Evolutionary conservation across 352 stramenopile genomes (phyloP).

Genomic region (Globisporangium acanthophoron): DNA sequence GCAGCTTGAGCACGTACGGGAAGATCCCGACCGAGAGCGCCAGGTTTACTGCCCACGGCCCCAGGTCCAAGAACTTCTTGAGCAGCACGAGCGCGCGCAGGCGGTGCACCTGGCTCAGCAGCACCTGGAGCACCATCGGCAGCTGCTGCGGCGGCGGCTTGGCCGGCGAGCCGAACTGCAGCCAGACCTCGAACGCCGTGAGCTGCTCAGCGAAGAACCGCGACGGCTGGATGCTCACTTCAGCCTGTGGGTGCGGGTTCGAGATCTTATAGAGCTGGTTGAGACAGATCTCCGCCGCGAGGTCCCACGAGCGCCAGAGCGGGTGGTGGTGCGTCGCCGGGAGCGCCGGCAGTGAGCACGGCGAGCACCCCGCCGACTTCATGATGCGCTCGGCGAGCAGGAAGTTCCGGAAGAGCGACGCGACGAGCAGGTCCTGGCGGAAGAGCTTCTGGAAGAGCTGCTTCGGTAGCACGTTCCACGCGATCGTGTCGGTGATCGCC

Average conservation of each 20-base stretch:
- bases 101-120: slow-evolving; percentile 96
- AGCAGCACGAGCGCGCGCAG: slow-evolving; percentile 94
- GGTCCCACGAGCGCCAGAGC: slow-evolving; percentile 98
- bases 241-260: slow-evolving; percentile 56
- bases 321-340: slow-evolving; percentile 95
- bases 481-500: slow-evolving; percentile 99
- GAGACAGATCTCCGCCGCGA: slow-evolving; percentile 97
- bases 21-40: slow-evolving; percentile 97
- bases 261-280: slow-evolving; percentile 90
- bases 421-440: slow-evolving; percentile 98
- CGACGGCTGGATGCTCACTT: slow-evolving; percentile 79
- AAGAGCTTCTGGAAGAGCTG: slow-evolving; percentile 98
- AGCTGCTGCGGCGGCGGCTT: slow-evolving; percentile 95
- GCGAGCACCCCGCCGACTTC: slow-evolving; percentile 79
- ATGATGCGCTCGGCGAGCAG: slow-evolving; percentile 97
- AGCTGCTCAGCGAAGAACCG: slow-evolving; percentile 99
- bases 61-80: slow-evolving; percentile 95
- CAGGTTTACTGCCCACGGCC: slow-evolving; percentile 86
- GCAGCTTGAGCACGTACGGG: slow-evolving; percentile 97
- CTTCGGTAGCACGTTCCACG: slow-evolving; percentile 97
- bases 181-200: slow-evolving; percentile 98
- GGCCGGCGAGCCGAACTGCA: slow-evolving; percentile 91
- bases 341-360: slow-evolving; percentile 92
- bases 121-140: slow-evolving; percentile 96
- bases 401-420: slow-evolving; percentile 98